These are phyloP conservation scores for Aegilops speltoides DNA, from an alignment of 176 grass and related monocot species.

Conservation along the genomic window DNA sequence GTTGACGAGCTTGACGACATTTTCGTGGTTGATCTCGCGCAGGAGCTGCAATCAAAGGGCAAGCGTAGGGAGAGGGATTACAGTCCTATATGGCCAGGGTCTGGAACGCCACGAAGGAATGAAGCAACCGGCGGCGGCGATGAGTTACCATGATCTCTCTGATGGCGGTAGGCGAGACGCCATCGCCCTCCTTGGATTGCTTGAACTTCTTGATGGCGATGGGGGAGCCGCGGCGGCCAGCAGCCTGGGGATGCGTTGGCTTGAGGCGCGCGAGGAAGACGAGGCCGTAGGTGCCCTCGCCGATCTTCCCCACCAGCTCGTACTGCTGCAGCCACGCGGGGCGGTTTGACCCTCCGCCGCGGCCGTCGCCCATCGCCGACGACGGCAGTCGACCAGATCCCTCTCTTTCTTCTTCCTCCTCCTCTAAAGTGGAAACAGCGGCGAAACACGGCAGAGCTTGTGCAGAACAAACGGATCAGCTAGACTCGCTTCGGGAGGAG, in stretches of 20 bases:
- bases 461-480: neutral
- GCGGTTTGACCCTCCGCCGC: slow-evolving; percentile 50
- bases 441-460: neutral
- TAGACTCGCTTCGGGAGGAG: neutral
- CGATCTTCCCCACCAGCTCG: slow-evolving; percentile 96
- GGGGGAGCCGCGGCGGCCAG: slow-evolving; percentile 59
- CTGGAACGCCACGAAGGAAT: neutral
- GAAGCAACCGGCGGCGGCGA: neutral
- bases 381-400: neutral
- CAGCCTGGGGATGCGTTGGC: slow-evolving; percentile 35
- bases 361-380: slow-evolving; percentile 80
- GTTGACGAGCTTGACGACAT: slow-evolving; percentile 96
- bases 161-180: slow-evolving; percentile 88
- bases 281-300: slow-evolving; percentile 95
- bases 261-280: slow-evolving; percentile 90
- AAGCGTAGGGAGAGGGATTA: slow-evolving; percentile 1
- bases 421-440: neutral
- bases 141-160: slow-evolving; percentile 87
- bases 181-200: slow-evolving; percentile 80
- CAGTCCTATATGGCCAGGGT: slow-evolving; percentile 31
- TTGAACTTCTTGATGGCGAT: slow-evolving; percentile 99
- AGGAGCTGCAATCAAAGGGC: slow-evolving; percentile 52
- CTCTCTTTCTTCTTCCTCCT: neutral
- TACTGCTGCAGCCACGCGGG: slow-evolving; percentile 97
- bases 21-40: slow-evolving; percentile 87